These are phyloP conservation scores for Aquanectria penicillioides DNA, from an alignment of 2,329 filamentous ascomycete genomes.

Conservation along the genomic window DNA sequence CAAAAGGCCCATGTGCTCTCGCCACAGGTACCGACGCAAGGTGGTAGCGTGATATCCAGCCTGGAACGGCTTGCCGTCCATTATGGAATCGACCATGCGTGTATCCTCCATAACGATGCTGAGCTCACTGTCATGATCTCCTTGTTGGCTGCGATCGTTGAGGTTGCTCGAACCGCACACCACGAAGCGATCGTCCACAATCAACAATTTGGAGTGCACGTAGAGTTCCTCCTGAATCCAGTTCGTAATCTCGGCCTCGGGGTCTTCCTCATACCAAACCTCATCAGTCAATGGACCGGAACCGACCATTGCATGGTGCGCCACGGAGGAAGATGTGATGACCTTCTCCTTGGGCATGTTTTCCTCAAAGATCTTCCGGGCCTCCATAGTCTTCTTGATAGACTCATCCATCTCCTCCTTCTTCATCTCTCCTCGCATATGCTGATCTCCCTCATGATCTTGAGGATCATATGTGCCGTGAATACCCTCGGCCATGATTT, in stretches of 20 bases:
- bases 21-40: constrained; percentile 84
- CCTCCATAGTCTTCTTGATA: constrained; percentile 53
- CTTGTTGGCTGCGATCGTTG: constrained; percentile 89
- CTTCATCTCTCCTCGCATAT: constrained; percentile 56
- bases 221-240: constrained; percentile 98
- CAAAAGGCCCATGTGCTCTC: constrained; percentile 88
- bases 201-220: constrained; percentile 90
- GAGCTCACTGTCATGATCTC: constrained; percentile 90
- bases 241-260: constrained; percentile 82
- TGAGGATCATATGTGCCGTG: constrained; percentile 63
- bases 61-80: constrained; percentile 81
- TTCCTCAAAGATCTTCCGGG: constrained; percentile 64
- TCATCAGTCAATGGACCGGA: constrained; percentile 71
- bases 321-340: constrained; percentile 60
- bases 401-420: constrained; percentile 50
- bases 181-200: constrained; percentile 86
- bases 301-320: constrained; percentile 83
- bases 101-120: constrained; percentile 91
- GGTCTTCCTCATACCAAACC: constrained; percentile 76
- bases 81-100: constrained; percentile 73
- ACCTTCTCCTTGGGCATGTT: constrained; percentile 51
- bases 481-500: constrained; percentile 82
- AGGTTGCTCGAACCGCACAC: constrained; percentile 90
- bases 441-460: constrained; percentile 57
- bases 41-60: constrained; percentile 86